Percentiles rank a stretch among this genome's conserved stretches.
Evolutionary conservation across 306 rosid genomes (phyloP).

Genomic region (Albizia julibrissin): DNA sequence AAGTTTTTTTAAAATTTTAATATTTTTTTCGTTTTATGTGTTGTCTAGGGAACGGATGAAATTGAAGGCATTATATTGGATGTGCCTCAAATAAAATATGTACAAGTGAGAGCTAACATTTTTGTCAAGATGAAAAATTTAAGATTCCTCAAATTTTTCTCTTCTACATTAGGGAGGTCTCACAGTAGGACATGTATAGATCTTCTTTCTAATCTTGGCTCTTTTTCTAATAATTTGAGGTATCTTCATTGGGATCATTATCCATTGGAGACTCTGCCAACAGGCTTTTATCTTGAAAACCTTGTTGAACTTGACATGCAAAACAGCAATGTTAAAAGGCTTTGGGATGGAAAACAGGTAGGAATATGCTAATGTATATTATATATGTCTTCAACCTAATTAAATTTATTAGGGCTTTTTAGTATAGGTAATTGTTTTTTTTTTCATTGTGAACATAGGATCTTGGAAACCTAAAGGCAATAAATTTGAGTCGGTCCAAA

Average conservation of each 20-base stretch:
- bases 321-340: not conserved
- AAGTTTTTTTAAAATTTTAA: too few species aligned
- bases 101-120: not conserved
- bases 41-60: not conserved
- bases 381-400: too few species aligned
- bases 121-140: not conserved
- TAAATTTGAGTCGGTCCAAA: not conserved
- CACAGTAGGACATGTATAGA: too few species aligned
- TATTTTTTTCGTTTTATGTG: too few species aligned
- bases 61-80: not conserved
- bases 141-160: not conserved
- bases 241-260: too few species aligned
- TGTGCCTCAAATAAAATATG: fast-evolving
- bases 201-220: too few species aligned
- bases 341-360: not conserved
- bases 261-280: too few species aligned
- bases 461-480: not conserved
- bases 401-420: too few species aligned
- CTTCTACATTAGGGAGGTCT: too few species aligned
- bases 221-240: too few species aligned
- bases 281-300: too few species aligned
- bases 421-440: too few species aligned
- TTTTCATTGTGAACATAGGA: not conserved
- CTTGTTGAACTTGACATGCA: not conserved
- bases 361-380: not conserved